Evolutionary conservation across 257 asterid species (phyloP).

Genomic region (Apocynum venetum): DNA sequence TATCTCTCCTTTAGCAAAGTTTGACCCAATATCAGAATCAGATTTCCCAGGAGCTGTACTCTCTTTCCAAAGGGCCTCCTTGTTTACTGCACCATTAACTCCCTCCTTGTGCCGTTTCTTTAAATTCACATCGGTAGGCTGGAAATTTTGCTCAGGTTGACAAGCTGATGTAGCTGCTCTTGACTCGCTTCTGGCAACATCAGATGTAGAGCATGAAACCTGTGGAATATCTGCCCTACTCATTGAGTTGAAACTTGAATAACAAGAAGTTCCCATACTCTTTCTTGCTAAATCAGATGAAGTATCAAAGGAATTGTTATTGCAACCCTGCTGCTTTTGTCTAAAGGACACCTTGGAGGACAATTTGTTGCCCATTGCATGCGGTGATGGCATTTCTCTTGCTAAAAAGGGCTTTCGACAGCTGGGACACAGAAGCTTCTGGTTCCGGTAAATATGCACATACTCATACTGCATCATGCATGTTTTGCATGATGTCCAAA

Average conservation of each 20-base stretch:
- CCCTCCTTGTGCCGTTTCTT: slow-evolving; percentile 28
- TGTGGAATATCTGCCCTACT: slow-evolving; percentile 7
- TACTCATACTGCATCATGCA: slow-evolving; percentile 42
- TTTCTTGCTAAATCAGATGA: slow-evolving; percentile 19
- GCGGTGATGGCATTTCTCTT: slow-evolving; percentile 35
- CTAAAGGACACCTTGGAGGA: slow-evolving; percentile 7
- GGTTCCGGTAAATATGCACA: slow-evolving; percentile 28
- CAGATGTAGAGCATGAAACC: slow-evolving; percentile 9
- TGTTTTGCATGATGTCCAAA: slow-evolving; percentile 55
- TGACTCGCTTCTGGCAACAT: slow-evolving; percentile 19
- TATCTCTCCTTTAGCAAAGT: slow-evolving; percentile 25
- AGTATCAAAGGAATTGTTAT: slow-evolving; percentile 4
- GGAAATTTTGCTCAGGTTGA: slow-evolving; percentile 17
- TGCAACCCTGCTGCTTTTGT: slow-evolving; percentile 23
- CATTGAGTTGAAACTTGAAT: slow-evolving; percentile 10
- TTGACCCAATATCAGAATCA: slow-evolving; percentile 22
- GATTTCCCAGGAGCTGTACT: slow-evolving; percentile 2
- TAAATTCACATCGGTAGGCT: slow-evolving; percentile 16
- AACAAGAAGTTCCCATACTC: slow-evolving; percentile 8
- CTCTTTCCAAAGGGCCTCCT: slow-evolving; percentile 4
- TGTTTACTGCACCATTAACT: slow-evolving; percentile 7
- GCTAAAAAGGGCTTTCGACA: slow-evolving; percentile 55
- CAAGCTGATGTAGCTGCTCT: slow-evolving; percentile 13
- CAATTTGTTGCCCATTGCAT: slow-evolving; percentile 10
- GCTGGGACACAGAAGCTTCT: slow-evolving; percentile 38